Base-by-base conservation (phyloP, 352 stramenopile genomes). In the Globisporangium carolinianum region DNA sequence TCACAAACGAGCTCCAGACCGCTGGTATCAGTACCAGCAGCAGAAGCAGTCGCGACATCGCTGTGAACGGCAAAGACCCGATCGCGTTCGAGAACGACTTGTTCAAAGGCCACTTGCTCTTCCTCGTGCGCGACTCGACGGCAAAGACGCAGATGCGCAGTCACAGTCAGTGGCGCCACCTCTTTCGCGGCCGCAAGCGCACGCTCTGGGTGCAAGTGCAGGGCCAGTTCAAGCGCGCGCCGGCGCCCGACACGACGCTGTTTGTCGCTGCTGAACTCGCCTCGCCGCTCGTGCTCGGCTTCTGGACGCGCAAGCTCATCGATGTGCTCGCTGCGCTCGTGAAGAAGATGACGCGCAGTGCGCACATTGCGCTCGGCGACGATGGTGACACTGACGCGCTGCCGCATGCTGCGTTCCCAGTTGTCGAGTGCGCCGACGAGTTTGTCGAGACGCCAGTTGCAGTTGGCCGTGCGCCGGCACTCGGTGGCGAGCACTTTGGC, bases 171-270 rank as follows among this genome's bases (percentile, higher is more conserved):
- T 85, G 72, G 75, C 51, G 42, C 9, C 66, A 68, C 4, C 50
- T 80, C 11, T 85, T 85, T 48, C 62, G 53, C 2, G 56, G 53
- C 54, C 79, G 73, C 43, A 64, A 64, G 51, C 65, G 66, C 4
- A 63, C 58, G 58, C 58, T 86, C n/a, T 76, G 71, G 60, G 61
- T 92, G 24, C 79, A 88, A 39, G 49, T 90, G 0, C 79, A 92
- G 52, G 82, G 79, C 2, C 66, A 60, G 10, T 89, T 92, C 59
- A 89, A 75, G 57, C 63, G 65, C 12, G 52, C 61, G 0, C 64
- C 75, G 0, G 63, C 73, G 6, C 48, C 55, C 0, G 64, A 60
- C 2, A 61, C 56, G n/a, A 66, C 70, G 37, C 10, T 86, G 14
- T 86, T 76, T 24, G 43, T 92, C 36, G 77, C 79, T 11, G 62